phyloP scores from a whole-genome alignment of 345 rosid species.

The Eucalyptus tenuipes region DNA sequence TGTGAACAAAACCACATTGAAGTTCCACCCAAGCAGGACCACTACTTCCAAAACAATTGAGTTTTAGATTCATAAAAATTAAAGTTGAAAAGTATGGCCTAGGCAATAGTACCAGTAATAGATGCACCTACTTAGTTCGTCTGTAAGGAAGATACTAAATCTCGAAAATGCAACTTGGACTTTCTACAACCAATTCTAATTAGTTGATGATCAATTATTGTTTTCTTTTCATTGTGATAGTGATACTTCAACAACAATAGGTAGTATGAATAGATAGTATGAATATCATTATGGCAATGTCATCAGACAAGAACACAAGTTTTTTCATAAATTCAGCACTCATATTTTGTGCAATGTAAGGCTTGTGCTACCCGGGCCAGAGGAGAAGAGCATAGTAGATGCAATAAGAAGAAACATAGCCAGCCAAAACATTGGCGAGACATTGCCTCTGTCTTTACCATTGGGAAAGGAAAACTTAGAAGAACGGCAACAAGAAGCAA shows the following conservation, averaged over 20 bases:
- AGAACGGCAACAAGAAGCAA: slow-evolving; percentile 11
- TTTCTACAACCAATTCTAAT: background rate
- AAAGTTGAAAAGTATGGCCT: background rate
- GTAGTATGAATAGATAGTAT: no score
- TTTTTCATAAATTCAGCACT: no score
- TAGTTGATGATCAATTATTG: background rate
- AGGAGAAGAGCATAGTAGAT: slow-evolving; percentile 23
- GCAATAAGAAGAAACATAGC: background rate
- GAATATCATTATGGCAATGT: background rate
- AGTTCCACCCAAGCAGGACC: background rate
- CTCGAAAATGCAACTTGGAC: background rate
- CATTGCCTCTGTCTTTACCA: slow-evolving; percentile 19
- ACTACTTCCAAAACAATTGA: background rate
- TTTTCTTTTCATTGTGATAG: background rate
- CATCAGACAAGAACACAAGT: background rate
- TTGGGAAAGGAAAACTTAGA: slow-evolving; percentile 19
- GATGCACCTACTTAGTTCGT: background rate
- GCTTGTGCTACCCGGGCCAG: slow-evolving; percentile 66
- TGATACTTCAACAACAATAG: background rate
- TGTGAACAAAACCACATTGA: background rate
- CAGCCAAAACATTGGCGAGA: slow-evolving; percentile 17
- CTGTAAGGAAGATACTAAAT: background rate
- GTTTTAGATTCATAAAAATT: background rate
- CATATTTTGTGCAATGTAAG: slow-evolving; percentile 37
- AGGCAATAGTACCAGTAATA: background rate